phyloP scores from a whole-genome alignment of 2,329 filamentous ascomycete species.

The Hymenoscyphus linearis region DNA sequence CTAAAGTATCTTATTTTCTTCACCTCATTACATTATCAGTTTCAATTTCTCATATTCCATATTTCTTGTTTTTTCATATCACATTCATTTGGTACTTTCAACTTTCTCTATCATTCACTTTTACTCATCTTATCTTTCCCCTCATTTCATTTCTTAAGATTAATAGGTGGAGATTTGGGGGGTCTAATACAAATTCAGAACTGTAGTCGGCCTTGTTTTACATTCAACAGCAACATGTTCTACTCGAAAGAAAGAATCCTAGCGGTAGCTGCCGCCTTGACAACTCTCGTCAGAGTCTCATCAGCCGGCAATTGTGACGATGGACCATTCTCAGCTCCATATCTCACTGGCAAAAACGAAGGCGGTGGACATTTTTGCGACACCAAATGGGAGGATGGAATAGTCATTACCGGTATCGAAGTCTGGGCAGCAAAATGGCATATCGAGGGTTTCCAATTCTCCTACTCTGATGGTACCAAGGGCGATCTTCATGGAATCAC shows the following conservation, averaged over 20 bases:
- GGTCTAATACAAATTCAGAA: not conserved
- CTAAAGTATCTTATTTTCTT: not conserved
- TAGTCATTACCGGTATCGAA: constrained; percentile 1
- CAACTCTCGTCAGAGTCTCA: not conserved
- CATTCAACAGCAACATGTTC: not conserved
- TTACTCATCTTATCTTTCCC: not conserved
- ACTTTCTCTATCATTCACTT: not conserved
- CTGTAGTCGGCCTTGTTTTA: not conserved
- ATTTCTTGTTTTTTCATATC: not conserved
- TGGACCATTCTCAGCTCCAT: not conserved
- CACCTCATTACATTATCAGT: not conserved
- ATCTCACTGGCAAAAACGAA: not conserved
- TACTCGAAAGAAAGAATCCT: not conserved
- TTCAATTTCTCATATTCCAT: not conserved
- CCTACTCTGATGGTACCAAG: constrained; percentile 3
- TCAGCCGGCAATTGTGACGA: not conserved
- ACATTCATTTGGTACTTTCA: not conserved
- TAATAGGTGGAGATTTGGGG: not conserved
- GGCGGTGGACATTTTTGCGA: constrained; percentile 1
- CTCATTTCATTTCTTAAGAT: not conserved
- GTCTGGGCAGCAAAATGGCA: constrained; percentile 2
- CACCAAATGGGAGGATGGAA: not conserved
- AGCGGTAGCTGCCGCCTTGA: not conserved
- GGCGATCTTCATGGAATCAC: not conserved
- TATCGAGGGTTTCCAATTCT: not conserved